Percentiles rank a stretch among this genome's conserved stretches.
phyloP scores from a whole-genome alignment of 2,329 filamentous ascomycete species.

The Biscogniauxia mediterranea region DNA sequence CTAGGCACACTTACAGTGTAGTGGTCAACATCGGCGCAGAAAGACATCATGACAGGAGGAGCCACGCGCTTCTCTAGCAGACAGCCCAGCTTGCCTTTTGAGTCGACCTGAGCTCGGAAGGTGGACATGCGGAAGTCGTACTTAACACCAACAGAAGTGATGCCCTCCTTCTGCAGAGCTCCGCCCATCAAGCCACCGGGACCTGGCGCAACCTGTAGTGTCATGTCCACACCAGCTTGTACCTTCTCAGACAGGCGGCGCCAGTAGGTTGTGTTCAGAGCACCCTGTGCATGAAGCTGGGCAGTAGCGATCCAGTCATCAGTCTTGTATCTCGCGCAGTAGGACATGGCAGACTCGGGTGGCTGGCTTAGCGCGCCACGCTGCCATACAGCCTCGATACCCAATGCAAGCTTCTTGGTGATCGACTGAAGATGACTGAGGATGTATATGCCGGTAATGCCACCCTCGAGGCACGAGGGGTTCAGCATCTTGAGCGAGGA shows the following conservation, averaged over 20 bases:
- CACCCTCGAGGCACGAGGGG: slow-evolving; percentile 89
- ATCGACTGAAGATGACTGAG: slow-evolving; percentile 93
- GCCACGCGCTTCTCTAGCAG: slow-evolving; percentile 94
- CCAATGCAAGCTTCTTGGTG: slow-evolving; percentile 81
- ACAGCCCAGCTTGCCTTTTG: slow-evolving; percentile 88
- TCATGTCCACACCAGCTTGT: slow-evolving; percentile 93
- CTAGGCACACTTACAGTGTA: slow-evolving; percentile 82
- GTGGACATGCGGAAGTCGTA: slow-evolving; percentile 97
- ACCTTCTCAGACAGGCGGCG: slow-evolving; percentile 88
- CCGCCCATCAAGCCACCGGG: slow-evolving; percentile 70
- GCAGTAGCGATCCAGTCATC: slow-evolving; percentile 90
- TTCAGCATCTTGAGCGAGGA: slow-evolving; percentile 92
- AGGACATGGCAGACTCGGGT: slow-evolving; percentile 88
- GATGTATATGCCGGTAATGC: slow-evolving; percentile 91
- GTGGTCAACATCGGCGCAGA: slow-evolving; percentile 96
- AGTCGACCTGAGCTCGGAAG: slow-evolving; percentile 94
- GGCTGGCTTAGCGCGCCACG: slow-evolving; percentile 78
- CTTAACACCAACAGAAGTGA: slow-evolving; percentile 90
- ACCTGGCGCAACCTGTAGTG: slow-evolving; percentile 73
- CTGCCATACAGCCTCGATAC: slow-evolving; percentile 90
- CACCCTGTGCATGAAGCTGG: slow-evolving; percentile 85
- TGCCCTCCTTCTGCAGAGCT: slow-evolving; percentile 74
- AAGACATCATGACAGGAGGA: slow-evolving; percentile 87
- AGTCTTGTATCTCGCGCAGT: slow-evolving; percentile 87
- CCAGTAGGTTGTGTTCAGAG: slow-evolving; percentile 92